Conservation (phyloP, 768 basidiomycete species). For the Phaffia tasmanica region DNA sequence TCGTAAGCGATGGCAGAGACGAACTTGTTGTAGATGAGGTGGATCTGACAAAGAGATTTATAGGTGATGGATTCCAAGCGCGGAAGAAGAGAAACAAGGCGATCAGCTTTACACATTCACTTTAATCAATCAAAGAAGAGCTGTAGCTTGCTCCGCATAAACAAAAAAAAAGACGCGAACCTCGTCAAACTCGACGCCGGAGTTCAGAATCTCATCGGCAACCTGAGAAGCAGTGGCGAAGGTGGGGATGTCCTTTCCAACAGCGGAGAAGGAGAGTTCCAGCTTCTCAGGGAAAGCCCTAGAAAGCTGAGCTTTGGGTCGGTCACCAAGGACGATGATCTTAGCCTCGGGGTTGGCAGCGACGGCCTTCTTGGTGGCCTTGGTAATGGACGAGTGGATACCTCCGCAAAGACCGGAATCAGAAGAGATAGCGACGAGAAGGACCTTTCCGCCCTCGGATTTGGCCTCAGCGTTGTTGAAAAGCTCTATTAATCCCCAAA, state of each 20-base stretch:
- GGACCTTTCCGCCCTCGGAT: constrained; percentile 52
- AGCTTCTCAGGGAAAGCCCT: constrained; percentile 57
- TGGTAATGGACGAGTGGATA: constrained; percentile 94
- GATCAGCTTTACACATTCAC: background rate
- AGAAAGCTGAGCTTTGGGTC: constrained; percentile 82
- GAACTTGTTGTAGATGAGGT: constrained; percentile 44
- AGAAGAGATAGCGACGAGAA: constrained; percentile 88
- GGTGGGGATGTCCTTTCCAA: constrained; percentile 92
- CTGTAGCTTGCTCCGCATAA: no score
- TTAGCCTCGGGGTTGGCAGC: constrained; percentile 46
- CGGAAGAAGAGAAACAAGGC: background rate
- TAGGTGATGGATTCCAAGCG: background rate
- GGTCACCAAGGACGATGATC: constrained; percentile 88
- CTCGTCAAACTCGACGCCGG: constrained; percentile 74
- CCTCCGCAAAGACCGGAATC: constrained; percentile 99
- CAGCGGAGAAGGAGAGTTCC: constrained; percentile 86
- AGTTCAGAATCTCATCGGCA: constrained; percentile 80
- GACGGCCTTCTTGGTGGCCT: constrained; percentile 68
- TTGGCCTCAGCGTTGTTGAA: constrained; percentile 54
- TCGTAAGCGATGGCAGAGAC: constrained; percentile 82
- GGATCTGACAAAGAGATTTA: constrained; percentile 32
- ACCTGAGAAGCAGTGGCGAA: constrained; percentile 92
- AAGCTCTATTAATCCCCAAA: constrained; percentile 51
- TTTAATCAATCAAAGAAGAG: constrained; percentile 1
- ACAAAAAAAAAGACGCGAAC: constrained; percentile 34